Evolutionary conservation across 371 early-diverging fungal genomes (phyloP), one percentile per base, ranked within the genome.

Genomic region (Lichtheimia corymbifera): DNA sequence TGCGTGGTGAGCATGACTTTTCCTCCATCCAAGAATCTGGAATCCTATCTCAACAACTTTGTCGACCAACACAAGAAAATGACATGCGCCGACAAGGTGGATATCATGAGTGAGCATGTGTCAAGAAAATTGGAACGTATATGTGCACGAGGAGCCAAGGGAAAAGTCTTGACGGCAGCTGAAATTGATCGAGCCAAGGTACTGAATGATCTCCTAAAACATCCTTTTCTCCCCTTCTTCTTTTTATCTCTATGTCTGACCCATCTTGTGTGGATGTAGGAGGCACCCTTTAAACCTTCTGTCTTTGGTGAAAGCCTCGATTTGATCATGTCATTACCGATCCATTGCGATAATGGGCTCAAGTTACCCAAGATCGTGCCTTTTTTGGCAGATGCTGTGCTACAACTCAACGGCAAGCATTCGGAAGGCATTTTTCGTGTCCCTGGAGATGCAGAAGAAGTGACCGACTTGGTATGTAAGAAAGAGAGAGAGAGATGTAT

Each of bases 401-500:
- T 88, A 25, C 71, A 83, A 0, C 74, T 95, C 20, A 86, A 91
- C 52, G 98, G 98, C 4, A 83, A 83, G 47, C 55, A 73, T 53
- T 86, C 95, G 15, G 97, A 98, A 71, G 98, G 98, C 28, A 95
- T 98, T 47, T 98, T 98, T 70, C 90, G 98, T 61, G 94, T 98
- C 22, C 95, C 98, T 20, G 98, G 96, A n/a, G 97, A 98, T 74
- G 89, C 88, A 28, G 97, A 97, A 53, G 82, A 83, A 5, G 94
- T 97, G 2, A 87, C 93, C 14, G 85, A 86, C 53, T 66, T 93
- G 84, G 91, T 92, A 79, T 50, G 79, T 52, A 62, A 3, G 15
- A 11, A 25, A 11, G 15, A 25, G 15, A 51, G 20, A 11, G 15
- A 25, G 15, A 51, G 20, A 24, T 52, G n/a, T 24, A 27, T 27